Conservation (phyloP, 805 yeast species). For the Saccharomyces kudriavzevii region DNA sequence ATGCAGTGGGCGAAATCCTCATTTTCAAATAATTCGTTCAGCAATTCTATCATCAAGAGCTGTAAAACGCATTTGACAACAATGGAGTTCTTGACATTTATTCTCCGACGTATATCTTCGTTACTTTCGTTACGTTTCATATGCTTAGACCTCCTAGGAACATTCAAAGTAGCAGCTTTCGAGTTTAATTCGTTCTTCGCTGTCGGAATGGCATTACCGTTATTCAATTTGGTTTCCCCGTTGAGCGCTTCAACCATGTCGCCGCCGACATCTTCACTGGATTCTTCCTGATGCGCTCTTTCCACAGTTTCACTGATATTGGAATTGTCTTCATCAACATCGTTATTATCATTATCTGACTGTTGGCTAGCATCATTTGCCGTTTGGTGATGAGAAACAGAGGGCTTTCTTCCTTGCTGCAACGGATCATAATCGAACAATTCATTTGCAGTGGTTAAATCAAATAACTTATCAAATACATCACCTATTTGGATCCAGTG, state of each 20-base stretch:
- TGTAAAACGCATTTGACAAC: conserved; percentile 91
- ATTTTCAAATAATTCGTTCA: conserved; percentile 73
- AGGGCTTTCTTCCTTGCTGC: conserved; percentile 26
- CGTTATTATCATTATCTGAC: conserved; percentile 9
- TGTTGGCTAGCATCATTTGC: background rate
- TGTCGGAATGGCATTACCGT: background rate
- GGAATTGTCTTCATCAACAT: conserved; percentile 25
- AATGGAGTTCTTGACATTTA: conserved; percentile 59
- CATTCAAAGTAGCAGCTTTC: background rate
- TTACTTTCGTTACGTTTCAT: conserved; percentile 18
- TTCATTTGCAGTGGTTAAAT: conserved; percentile 78
- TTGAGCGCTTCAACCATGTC: conserved; percentile 22
- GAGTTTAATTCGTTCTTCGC: background rate
- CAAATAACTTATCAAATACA: conserved; percentile 64
- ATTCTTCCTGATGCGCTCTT: conserved; percentile 29
- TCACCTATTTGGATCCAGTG: conserved; percentile 72
- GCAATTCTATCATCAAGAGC: conserved; percentile 75
- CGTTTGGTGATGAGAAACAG: conserved; percentile 6
- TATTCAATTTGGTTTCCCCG: background rate
- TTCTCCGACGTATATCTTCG: conserved; percentile 36
- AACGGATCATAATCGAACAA: conserved; percentile 50
- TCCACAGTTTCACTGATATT: conserved; percentile 28
- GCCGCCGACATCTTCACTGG: conserved; percentile 32
- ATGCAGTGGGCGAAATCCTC: conserved; percentile 55
- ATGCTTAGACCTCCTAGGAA: background rate